Conservation (phyloP, 163 green algal genomes). For the Chloroidium sp. region DNA sequence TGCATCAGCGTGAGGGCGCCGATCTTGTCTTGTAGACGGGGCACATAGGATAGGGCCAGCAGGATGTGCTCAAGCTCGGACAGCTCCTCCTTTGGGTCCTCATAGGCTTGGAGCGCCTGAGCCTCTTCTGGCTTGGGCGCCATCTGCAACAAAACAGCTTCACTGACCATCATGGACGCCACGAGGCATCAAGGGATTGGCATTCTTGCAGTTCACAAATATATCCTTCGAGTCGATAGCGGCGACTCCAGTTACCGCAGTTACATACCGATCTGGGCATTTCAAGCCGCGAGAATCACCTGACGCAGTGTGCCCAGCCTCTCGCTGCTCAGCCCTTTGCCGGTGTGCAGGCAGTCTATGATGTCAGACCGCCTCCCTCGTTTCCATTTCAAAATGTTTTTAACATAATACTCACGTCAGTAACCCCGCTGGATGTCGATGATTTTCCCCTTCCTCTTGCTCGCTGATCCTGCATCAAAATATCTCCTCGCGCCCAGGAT, state of each 20-base stretch:
- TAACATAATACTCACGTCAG: conserved; percentile 72
- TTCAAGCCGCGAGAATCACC: conserved; percentile 5
- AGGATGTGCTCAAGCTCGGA: conserved; percentile 53
- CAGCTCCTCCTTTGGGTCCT: conserved; percentile 26
- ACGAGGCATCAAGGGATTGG: background rate
- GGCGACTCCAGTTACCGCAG: background rate
- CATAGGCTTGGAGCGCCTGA: conserved; percentile 26
- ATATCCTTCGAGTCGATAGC: background rate
- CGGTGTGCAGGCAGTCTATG: conserved; percentile 20
- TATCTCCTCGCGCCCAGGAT: background rate
- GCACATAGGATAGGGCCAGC: conserved; percentile 34
- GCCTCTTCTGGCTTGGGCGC: conserved; percentile 46
- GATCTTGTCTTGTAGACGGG: conserved; percentile 46
- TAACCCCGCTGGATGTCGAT: conserved; percentile 42
- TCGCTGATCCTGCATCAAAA: background rate
- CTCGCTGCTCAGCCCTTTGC: conserved; percentile 36
- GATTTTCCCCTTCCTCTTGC: background rate
- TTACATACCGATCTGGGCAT: background rate
- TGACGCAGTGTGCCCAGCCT: conserved; percentile 49
- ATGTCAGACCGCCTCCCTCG: conserved; percentile 18
- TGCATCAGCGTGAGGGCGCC: conserved; percentile 22
- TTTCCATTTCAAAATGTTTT: conserved; percentile 46
- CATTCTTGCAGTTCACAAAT: background rate
- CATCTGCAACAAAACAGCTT: conserved; percentile 23
- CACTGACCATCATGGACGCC: background rate